phyloP scores from a whole-genome alignment of 2,329 filamentous ascomycete genomes.

The Pestalotiopsis fici region DNA sequence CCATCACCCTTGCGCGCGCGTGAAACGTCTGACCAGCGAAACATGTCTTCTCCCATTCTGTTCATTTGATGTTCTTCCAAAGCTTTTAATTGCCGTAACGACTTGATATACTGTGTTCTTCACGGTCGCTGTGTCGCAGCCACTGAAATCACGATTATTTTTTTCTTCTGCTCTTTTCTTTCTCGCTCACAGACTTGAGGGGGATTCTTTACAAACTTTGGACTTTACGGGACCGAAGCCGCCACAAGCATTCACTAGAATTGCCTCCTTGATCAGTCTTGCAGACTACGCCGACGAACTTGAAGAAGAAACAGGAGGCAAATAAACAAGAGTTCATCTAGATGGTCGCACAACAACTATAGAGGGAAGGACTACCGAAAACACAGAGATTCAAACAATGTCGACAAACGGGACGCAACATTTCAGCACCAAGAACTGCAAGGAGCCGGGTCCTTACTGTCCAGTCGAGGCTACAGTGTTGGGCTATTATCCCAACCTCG shows the following conservation, averaged over 20 bases:
- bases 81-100: background rate
- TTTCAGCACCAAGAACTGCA: constrained; percentile 26
- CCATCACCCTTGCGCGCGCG: background rate
- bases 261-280: background rate
- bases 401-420: background rate
- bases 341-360: background rate
- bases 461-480: constrained; percentile 54
- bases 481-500: constrained; percentile 58
- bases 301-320: background rate
- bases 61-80: background rate
- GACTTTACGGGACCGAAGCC: background rate
- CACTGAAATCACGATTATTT: background rate
- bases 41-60: background rate
- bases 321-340: background rate
- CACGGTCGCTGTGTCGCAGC: background rate
- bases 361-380: background rate
- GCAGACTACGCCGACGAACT: background rate
- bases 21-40: background rate
- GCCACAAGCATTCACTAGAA: background rate
- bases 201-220: background rate
- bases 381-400: background rate
- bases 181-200: background rate
- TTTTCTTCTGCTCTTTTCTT: too few relatives aligned
- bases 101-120: background rate
- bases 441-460: constrained; percentile 41